phyloP scores from a whole-genome alignment of 2,329 filamentous ascomycete genomes.

The Pyrenophora teres region DNA sequence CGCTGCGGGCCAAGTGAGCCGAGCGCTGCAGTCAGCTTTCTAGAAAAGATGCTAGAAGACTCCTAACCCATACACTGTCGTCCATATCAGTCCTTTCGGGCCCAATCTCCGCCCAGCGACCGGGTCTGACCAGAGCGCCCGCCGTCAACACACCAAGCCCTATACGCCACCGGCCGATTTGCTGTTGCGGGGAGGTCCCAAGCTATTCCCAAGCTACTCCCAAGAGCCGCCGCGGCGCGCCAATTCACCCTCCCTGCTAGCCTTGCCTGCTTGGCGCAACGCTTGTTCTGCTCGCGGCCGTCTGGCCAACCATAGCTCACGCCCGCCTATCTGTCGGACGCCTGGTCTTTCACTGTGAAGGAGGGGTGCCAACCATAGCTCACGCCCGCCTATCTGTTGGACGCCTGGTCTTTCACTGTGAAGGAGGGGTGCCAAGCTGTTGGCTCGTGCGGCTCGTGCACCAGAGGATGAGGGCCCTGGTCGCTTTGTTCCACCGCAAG shows the following conservation, averaged over 20 bases:
- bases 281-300: slow-evolving; percentile 26
- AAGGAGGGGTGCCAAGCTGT: slow-evolving; percentile 30
- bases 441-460: slow-evolving; percentile 16
- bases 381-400: slow-evolving; percentile 23
- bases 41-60: slow-evolving; percentile 30
- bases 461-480: slow-evolving; percentile 23
- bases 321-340: slow-evolving; percentile 24
- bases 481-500: slow-evolving; percentile 30
- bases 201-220: slow-evolving; percentile 21
- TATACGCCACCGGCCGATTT: slow-evolving; percentile 63
- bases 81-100: slow-evolving; percentile 25
- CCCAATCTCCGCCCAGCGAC: slow-evolving; percentile 23
- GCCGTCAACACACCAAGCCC: slow-evolving; percentile 4
- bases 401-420: slow-evolving; percentile 11
- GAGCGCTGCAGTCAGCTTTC: slow-evolving; percentile 14
- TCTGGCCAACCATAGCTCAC: slow-evolving; percentile 19
- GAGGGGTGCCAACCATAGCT: slow-evolving; percentile 25
- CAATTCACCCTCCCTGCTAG: slow-evolving; percentile 21
- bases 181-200: slow-evolving; percentile 28
- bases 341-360: slow-evolving; percentile 13
- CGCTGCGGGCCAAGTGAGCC: slow-evolving; percentile 18
- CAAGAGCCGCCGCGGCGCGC: slow-evolving; percentile 20
- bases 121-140: slow-evolving; percentile 9
- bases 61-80: neutral
- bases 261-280: slow-evolving; percentile 12